These are phyloP conservation scores for Paramecium tetraurelia DNA, from an alignment of 73 alveolate genomes.

Conservation along the genomic window DNA sequence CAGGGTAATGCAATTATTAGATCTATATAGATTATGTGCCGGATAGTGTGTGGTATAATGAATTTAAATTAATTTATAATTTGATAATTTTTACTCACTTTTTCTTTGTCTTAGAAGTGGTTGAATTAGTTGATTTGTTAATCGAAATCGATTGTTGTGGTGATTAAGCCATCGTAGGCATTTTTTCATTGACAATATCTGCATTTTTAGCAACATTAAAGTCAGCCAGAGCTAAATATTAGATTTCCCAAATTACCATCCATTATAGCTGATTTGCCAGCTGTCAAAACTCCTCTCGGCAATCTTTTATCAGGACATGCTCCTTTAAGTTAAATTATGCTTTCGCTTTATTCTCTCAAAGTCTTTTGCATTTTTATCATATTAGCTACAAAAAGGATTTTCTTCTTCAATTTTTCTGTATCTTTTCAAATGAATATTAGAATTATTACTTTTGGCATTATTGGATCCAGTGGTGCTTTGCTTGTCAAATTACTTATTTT, in stretches of 20 bases:
- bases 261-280: conserved; percentile 67
- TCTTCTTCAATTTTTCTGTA: conserved; percentile 35
- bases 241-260: conserved; percentile 31
- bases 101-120: background rate
- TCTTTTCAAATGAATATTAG: background rate
- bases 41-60: background rate
- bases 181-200: conserved; percentile 33
- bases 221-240: conserved; percentile 30
- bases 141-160: background rate
- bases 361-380: conserved; percentile 60
- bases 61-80: background rate
- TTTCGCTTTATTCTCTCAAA: conserved; percentile 81
- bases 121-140: background rate
- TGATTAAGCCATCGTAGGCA: background rate
- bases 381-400: conserved; percentile 46
- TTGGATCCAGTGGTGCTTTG: background rate
- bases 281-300: conserved; percentile 85
- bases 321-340: conserved; percentile 89
- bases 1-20: background rate
- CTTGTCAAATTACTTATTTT: background rate
- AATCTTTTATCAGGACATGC: conserved; percentile 91
- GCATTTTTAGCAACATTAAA: background rate
- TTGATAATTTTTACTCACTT: background rate
- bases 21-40: background rate
- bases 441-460: conserved; percentile 70